phyloP scores from a whole-genome alignment of 208 protist genomes.

The Leishmania amazonensis region DNA sequence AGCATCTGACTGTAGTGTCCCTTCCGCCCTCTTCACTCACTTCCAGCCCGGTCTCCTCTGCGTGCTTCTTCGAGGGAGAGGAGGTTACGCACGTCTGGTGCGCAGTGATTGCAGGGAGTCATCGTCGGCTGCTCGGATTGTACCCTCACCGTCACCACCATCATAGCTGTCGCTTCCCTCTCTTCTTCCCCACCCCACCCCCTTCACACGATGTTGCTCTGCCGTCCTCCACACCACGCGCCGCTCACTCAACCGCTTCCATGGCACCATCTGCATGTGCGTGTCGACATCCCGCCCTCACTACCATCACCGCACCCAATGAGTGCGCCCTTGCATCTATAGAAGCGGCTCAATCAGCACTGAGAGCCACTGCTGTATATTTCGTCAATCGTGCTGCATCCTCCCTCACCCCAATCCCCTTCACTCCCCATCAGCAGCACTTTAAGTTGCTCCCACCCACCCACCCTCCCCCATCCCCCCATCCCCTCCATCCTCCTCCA shows the following conservation, averaged over 20 bases:
- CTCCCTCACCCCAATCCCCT: not conserved
- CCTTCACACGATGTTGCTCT: not conserved
- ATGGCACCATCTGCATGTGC: not conserved
- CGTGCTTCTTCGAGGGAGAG: not conserved
- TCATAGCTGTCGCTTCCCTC: not conserved
- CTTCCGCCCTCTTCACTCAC: not conserved
- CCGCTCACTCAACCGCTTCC: not conserved
- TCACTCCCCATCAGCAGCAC: not conserved
- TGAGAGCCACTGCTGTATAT: not conserved
- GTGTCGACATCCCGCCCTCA: not conserved
- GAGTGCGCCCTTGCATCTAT: not conserved
- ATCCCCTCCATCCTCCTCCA: not conserved
- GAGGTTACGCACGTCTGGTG: not conserved
- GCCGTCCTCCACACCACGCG: not conserved
- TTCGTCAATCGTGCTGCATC: not conserved
- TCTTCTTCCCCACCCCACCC: not conserved
- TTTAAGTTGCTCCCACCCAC: not conserved
- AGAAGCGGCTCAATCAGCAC: not conserved
- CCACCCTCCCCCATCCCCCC: no score
- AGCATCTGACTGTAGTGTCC: not conserved
- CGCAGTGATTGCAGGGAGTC: not conserved
- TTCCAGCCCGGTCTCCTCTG: not conserved
- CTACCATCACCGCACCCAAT: not conserved
- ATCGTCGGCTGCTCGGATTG: not conserved
- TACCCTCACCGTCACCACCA: not conserved